Conservation (phyloP, 2,329 filamentous ascomycete genomes). For the Dactylellina sp. region DNA sequence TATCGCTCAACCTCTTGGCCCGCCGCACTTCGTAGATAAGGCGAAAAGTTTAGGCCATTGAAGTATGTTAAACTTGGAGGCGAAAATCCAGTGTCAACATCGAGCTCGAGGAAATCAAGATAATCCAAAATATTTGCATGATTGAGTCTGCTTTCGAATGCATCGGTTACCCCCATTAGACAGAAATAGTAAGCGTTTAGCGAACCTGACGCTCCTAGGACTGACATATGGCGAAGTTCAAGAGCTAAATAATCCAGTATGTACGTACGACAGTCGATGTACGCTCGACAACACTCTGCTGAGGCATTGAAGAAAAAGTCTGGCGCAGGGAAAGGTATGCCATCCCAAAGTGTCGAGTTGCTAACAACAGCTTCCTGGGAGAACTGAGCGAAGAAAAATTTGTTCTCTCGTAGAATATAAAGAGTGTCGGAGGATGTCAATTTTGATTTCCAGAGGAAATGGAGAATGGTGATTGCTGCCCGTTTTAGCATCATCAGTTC, state of each 20-base stretch:
- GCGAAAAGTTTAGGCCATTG: constrained; percentile 58
- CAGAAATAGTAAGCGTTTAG: constrained; percentile 64
- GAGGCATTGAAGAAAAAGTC: constrained; percentile 66
- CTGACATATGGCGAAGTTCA: constrained; percentile 73
- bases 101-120: constrained; percentile 85
- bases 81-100: constrained; percentile 65
- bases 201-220: constrained; percentile 61
- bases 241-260: constrained; percentile 86
- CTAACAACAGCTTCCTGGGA: constrained; percentile 77
- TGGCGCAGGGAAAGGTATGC: constrained; percentile 69
- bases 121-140: constrained; percentile 86
- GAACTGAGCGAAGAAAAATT: constrained; percentile 82
- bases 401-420: constrained; percentile 80
- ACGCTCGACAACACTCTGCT: constrained; percentile 78
- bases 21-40: constrained; percentile 59
- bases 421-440: constrained; percentile 81
- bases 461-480: constrained; percentile 70
- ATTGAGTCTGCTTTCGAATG: constrained; percentile 41
- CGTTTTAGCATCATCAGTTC: constrained; percentile 63
- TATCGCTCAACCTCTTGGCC: constrained; percentile 67
- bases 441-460: constrained; percentile 84
- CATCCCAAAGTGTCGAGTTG: constrained; percentile 78
- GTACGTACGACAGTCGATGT: constrained; percentile 80
- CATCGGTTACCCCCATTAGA: constrained; percentile 53
- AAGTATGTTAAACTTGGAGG: constrained; percentile 57